A percentile compares a stretch with the other conserved stretches of the same genome.
These are phyloP conservation scores for Silene conica DNA, from an alignment of 148 eudicot species.

Conservation along the genomic window DNA sequence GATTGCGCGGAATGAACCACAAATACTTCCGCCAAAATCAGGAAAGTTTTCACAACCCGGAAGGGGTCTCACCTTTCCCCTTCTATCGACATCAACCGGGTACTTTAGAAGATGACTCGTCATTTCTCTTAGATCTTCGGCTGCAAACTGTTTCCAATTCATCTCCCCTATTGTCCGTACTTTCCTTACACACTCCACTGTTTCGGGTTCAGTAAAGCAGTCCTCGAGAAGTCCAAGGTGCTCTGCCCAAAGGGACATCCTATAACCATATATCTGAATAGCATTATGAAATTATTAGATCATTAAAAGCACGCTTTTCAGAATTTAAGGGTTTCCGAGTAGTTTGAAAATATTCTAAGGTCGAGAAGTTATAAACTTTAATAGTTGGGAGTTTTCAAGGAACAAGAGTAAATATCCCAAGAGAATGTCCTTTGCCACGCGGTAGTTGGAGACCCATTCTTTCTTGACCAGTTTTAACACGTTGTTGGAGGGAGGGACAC, in stretches of 20 bases:
- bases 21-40: conserved; percentile 78
- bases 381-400: too few species aligned
- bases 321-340: too few species aligned
- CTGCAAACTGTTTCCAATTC: conserved; percentile 76
- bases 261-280: conserved; percentile 68
- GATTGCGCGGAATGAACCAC: conserved; percentile 82
- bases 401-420: too few species aligned
- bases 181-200: conserved; percentile 67
- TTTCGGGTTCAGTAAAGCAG: conserved; percentile 63
- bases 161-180: conserved; percentile 60
- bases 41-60: conserved; percentile 72
- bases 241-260: conserved; percentile 98
- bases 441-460: not conserved
- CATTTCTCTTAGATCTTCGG: conserved; percentile 61
- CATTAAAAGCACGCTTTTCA: not conserved
- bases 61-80: conserved; percentile 69
- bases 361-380: too few species aligned
- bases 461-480: not conserved
- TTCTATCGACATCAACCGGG: conserved; percentile 83
- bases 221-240: conserved; percentile 66
- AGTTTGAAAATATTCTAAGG: too few species aligned
- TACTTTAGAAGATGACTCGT: conserved; percentile 77
- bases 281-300: not conserved
- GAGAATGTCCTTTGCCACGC: too few species aligned
- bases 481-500: too few species aligned